Conservation (phyloP, 345 rosid species). For the Sonneratia alba region DNA sequence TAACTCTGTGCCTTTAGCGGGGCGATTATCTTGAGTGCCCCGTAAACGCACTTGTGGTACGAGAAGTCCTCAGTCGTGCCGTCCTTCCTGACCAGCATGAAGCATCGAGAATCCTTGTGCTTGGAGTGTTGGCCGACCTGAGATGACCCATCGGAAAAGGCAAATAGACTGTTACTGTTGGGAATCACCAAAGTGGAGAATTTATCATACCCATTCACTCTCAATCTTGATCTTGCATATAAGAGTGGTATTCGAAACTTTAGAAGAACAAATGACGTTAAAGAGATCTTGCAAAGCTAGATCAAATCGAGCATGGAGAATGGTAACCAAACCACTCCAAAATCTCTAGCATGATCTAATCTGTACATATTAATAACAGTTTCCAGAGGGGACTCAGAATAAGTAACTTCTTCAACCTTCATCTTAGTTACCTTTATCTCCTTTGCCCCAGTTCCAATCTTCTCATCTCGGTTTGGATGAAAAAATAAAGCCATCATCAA, state of each 20-base stretch:
- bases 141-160: neutral
- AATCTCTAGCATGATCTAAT: neutral
- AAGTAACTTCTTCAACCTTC: neutral
- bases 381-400: neutral
- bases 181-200: too few relatives aligned
- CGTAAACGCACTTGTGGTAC: conserved; percentile 63
- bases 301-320: neutral
- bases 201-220: too few relatives aligned
- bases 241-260: neutral
- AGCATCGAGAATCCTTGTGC: conserved; percentile 52
- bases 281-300: neutral
- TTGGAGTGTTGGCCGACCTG: conserved; percentile 64
- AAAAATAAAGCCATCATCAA: conserved; percentile 53
- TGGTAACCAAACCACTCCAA: neutral
- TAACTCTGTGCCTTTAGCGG: conserved; percentile 45
- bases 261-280: neutral
- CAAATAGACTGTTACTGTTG: too few relatives aligned
- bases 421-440: conserved; percentile 48
- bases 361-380: neutral
- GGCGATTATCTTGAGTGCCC: conserved; percentile 66
- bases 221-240: too few relatives aligned
- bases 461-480: conserved; percentile 69
- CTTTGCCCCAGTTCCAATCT: conserved; percentile 56
- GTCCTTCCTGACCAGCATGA: conserved; percentile 54
- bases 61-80: conserved; percentile 79